Conservation (phyloP, 306 rosid genomes). For the Calophaca sinica region DNA sequence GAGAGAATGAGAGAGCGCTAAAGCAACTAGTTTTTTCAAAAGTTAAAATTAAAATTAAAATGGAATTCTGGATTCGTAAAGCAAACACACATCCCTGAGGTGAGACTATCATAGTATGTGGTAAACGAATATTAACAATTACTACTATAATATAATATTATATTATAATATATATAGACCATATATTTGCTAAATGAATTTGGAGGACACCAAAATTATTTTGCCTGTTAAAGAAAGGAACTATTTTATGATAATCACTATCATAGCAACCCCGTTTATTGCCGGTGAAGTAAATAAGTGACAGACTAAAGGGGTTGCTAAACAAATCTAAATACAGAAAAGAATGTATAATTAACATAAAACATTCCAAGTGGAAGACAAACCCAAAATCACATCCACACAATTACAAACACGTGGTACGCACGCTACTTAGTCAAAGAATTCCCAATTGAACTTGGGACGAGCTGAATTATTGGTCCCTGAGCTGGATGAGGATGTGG, state of each 20-base stretch:
- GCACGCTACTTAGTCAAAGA: slow-evolving; percentile 58
- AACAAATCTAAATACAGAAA: slow-evolving; percentile 82
- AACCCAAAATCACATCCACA: slow-evolving; percentile 71
- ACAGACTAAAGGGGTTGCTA: slow-evolving; percentile 54
- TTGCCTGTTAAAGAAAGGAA: neutral
- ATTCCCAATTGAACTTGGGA: slow-evolving; percentile 86
- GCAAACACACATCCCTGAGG: slow-evolving; percentile 15
- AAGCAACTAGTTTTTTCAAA: neutral
- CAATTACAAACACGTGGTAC: slow-evolving; percentile 50
- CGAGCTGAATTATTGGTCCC: slow-evolving; percentile 55
- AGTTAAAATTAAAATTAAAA: neutral
- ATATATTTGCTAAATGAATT: slow-evolving; percentile 41
- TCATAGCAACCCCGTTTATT: slow-evolving; percentile 70
- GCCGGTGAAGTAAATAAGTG: slow-evolving; percentile 46
- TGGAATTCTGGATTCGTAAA: slow-evolving; percentile 32
- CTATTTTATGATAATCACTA: slow-evolving; percentile 55
- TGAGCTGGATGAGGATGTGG: slow-evolving; percentile 50
- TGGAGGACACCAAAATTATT: slow-evolving; percentile 27
- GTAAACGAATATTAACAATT: neutral
- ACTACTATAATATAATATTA: too few species aligned
- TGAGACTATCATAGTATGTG: neutral
- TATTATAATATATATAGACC: neutral
- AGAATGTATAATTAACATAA: slow-evolving; percentile 62
- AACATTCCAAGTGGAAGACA: slow-evolving; percentile 65
- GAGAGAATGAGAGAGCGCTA: neutral